Evolutionary conservation across 2,329 filamentous ascomycete genomes (phyloP), one percentile per base, ranked within the genome.

Genomic region (Diaporthe ilicicola): DNA sequence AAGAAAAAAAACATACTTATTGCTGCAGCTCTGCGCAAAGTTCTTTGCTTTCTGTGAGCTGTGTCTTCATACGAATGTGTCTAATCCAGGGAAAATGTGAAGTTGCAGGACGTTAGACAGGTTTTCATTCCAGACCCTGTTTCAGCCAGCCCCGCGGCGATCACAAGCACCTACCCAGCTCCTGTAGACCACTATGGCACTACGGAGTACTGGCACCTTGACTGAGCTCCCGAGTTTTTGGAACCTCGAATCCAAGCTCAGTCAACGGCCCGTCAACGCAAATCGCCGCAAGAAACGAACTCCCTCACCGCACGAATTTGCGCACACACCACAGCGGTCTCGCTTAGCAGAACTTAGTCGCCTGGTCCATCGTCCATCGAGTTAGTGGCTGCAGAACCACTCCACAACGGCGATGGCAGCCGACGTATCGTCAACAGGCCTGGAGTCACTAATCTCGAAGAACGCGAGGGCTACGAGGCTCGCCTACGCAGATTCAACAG

Each of bases 391-490:
- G 48, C 17, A 10, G 19, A 15, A 32, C 15, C 74, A 72, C 68
- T 73, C 70, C 67, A 7, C 42, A 17, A 67, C 54, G n/a, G 59
- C 15, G 64, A 77, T 77, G 77, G 78, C 79, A 69, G 76, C 79
- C 61, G 76, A 80, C 56, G 75, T 79, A 64, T 76, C 78, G 39
- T 72, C 74, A 55, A 70, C 75, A 75, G 74, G 74, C 42, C 78
- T 85, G n/a, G 77, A 81, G 73, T 70, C 73, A 3, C 77, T 85
- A 32, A 77, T 85, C 71, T 77, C 79, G 67, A 78, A 80, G 75
- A 86, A 85, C 73, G 82, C 82, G 24, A 82, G 80, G 73, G 77
- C 78, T 73, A 77, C 83, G 24, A 80, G 81, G 74, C 75, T 80
- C 17, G 76, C 85, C 64, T 86, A 82, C 74, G 76, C 79, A 71